Percentiles rank a stretch among this genome's conserved stretches.
These are phyloP conservation scores for Penicillium sp. DNA, from an alignment of 2,329 filamentous ascomycete species.

Conservation along the genomic window DNA sequence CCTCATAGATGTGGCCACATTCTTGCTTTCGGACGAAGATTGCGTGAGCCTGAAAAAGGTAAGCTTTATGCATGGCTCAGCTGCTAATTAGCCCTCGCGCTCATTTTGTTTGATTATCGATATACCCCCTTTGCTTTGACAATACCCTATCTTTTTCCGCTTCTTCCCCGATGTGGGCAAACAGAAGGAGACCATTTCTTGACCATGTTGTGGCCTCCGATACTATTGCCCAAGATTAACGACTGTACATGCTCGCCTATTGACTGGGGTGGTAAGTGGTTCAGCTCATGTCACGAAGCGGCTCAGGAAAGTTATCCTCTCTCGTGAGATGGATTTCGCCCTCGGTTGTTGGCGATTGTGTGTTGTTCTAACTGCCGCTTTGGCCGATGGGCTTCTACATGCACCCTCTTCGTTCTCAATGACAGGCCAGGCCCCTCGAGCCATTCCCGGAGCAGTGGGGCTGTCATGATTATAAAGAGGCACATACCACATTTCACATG, in stretches of 20 bases:
- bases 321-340: constrained; percentile 45
- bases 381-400: constrained; percentile 1
- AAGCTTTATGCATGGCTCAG: constrained; percentile 31
- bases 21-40: constrained; percentile 73
- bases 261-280: constrained; percentile 11
- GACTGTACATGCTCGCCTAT: constrained; percentile 13
- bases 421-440: constrained; percentile 19
- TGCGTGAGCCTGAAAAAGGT: constrained; percentile 57
- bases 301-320: constrained; percentile 43
- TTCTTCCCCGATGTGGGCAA: constrained; percentile 46
- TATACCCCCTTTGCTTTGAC: neutral
- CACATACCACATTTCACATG: constrained; percentile 36
- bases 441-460: constrained; percentile 35
- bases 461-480: constrained; percentile 45
- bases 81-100: neutral
- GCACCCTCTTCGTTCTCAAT: constrained; percentile 25
- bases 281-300: constrained; percentile 9
- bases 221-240: constrained; percentile 64
- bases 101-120: neutral
- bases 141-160: constrained; percentile 3
- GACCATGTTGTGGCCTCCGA: constrained; percentile 59
- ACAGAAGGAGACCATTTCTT: constrained; percentile 62
- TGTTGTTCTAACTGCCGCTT: constrained; percentile 11
- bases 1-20: constrained; percentile 79
- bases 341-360: constrained; percentile 13